Evolutionary conservation across 768 basidiomycete species (phyloP).

Genomic region (Favolaschia claudopus): DNA sequence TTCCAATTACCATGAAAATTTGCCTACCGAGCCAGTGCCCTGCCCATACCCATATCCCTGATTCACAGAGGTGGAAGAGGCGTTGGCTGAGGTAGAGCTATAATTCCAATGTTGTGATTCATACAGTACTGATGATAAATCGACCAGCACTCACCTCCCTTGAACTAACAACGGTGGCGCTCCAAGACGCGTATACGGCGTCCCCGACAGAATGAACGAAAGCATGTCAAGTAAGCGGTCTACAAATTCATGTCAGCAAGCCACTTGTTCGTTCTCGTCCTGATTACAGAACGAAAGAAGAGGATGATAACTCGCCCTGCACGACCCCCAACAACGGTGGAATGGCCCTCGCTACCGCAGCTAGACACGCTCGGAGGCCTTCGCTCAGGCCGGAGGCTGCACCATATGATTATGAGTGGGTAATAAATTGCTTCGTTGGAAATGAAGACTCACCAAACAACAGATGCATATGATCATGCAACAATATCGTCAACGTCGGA

Average conservation of each 20-base stretch:
- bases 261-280: background rate
- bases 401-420: background rate
- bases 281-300: background rate
- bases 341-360: constrained; percentile 85
- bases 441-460: constrained; percentile 66
- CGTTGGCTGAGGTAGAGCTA: too few relatives aligned
- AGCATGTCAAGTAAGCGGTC: constrained; percentile 91
- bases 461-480: constrained; percentile 96
- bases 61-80: constrained; percentile 25
- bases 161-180: constrained; percentile 70
- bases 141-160: too few relatives aligned
- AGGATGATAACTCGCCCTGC: constrained; percentile 64
- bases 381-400: constrained; percentile 89
- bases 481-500: constrained; percentile 91
- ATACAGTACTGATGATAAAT: too few relatives aligned
- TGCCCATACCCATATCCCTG: background rate
- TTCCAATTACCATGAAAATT: background rate
- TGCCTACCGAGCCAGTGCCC: background rate
- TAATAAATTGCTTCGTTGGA: too few relatives aligned
- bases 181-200: constrained; percentile 86
- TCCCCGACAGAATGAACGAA: constrained; percentile 83
- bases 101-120: too few relatives aligned
- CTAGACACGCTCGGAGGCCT: constrained; percentile 82
- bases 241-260: constrained; percentile 35
- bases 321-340: constrained; percentile 91